Evolutionary conservation across 768 basidiomycete genomes (phyloP).

Genomic region (Lyophyllum decastes): DNA sequence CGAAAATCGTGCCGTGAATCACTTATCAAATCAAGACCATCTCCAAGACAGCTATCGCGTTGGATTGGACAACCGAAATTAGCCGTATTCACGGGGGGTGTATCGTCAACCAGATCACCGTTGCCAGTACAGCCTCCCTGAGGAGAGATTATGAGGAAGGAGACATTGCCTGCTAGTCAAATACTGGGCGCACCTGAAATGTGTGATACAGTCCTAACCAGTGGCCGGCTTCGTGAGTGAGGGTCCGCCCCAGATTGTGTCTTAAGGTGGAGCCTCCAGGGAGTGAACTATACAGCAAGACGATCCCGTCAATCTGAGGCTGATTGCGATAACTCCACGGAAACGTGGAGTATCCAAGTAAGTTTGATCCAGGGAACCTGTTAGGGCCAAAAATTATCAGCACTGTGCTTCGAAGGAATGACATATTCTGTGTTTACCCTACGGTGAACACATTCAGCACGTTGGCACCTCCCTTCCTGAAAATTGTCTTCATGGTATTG

Average conservation of each 20-base stretch:
- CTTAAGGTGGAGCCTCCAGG: slow-evolving; percentile 39
- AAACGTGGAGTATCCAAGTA: slow-evolving; percentile 50
- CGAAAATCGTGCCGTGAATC: slow-evolving; percentile 6
- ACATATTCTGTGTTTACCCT: slow-evolving; percentile 17
- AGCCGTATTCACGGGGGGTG: slow-evolving; percentile 35
- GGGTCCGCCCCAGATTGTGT: slow-evolving; percentile 43
- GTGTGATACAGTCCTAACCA: slow-evolving; percentile 52
- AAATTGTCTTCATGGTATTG: slow-evolving; percentile 40
- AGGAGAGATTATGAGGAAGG: not conserved
- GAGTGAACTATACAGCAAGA: slow-evolving; percentile 34
- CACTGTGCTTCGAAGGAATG: slow-evolving; percentile 7
- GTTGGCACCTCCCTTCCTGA: slow-evolving; percentile 35
- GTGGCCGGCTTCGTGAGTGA: slow-evolving; percentile 49
- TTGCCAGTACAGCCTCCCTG: slow-evolving; percentile 30
- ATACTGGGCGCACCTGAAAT: slow-evolving; percentile 33
- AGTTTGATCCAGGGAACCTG: slow-evolving; percentile 28
- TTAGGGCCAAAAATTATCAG: slow-evolving; percentile 4
- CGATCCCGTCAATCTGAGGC: slow-evolving; percentile 43
- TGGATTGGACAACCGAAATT: slow-evolving; percentile 34
- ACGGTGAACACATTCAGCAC: slow-evolving; percentile 38
- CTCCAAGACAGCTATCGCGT: slow-evolving; percentile 22
- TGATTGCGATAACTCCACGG: slow-evolving; percentile 34
- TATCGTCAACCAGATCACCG: slow-evolving; percentile 43
- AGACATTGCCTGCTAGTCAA: not conserved
- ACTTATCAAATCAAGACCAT: slow-evolving; percentile 41